These are phyloP conservation scores for Lecanosticta acicola DNA, from an alignment of 2,329 filamentous ascomycete species.

Conservation along the genomic window DNA sequence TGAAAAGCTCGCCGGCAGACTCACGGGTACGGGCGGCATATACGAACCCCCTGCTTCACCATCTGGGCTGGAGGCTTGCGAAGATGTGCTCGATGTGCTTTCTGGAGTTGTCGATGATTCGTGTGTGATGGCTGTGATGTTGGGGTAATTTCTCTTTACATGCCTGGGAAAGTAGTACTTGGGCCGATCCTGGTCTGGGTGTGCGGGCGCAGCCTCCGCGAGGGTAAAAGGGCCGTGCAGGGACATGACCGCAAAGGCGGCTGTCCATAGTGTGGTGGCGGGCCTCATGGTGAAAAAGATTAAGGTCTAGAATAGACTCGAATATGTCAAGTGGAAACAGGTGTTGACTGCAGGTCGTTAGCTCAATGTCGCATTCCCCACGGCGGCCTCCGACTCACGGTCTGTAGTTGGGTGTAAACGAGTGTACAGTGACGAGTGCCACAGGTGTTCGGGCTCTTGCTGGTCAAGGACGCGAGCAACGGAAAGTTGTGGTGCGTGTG, in stretches of 20 bases:
- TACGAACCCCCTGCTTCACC: neutral
- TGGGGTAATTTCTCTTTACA: conserved; percentile 39
- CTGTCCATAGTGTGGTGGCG: conserved; percentile 43
- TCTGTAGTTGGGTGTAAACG: conserved; percentile 42
- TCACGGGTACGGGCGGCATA: neutral
- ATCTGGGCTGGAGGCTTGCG: conserved; percentile 1
- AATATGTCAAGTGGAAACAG: conserved; percentile 12
- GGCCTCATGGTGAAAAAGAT: conserved; percentile 36
- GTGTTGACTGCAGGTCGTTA: conserved; percentile 12
- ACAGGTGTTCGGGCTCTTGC: conserved; percentile 25
- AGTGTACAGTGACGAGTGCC: conserved; percentile 47
- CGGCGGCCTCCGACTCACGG: conserved; percentile 22
- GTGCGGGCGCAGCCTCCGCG: conserved; percentile 46
- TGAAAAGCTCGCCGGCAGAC: neutral
- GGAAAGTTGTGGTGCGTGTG: conserved; percentile 6
- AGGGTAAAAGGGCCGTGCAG: conserved; percentile 40
- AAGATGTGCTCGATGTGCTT: neutral
- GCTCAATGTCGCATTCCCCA: neutral
- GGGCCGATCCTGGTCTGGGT: conserved; percentile 33
- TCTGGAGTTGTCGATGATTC: conserved; percentile 6
- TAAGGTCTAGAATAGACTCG: conserved; percentile 18
- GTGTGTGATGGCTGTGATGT: conserved; percentile 24
- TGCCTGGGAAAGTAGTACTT: conserved; percentile 47
- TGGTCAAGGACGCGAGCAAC: conserved; percentile 16
- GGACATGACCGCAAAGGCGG: conserved; percentile 43